A percentile compares a stretch with the other conserved stretches of the same genome.
Conservation (phyloP, 768 basidiomycete genomes). For the Chlorophyllum brunneum region DNA sequence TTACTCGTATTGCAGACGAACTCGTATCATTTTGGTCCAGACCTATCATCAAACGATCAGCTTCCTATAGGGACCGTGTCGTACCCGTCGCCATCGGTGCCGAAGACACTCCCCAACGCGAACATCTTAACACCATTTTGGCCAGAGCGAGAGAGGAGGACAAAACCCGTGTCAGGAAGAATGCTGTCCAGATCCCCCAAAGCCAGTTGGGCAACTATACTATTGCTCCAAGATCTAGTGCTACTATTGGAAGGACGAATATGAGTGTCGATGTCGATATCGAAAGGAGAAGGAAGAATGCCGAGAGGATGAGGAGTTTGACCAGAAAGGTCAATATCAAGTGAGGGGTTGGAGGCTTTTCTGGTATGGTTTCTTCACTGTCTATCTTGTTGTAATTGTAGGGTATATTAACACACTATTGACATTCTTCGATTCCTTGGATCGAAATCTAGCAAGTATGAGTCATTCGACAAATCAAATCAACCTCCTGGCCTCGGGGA, state of each 20-base stretch:
- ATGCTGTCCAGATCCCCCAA: slow-evolving; percentile 82
- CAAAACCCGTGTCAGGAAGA: slow-evolving; percentile 65
- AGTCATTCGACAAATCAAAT: too few species aligned
- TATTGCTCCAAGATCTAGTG: slow-evolving; percentile 63
- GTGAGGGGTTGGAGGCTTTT: slow-evolving; percentile 8
- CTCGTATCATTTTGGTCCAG: slow-evolving; percentile 87
- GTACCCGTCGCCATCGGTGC: slow-evolving; percentile 54
- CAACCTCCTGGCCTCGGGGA: too few species aligned
- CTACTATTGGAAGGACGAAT: slow-evolving; percentile 48
- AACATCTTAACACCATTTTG: slow-evolving; percentile 66
- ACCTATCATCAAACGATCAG: slow-evolving; percentile 87
- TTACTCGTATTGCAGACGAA: slow-evolving; percentile 76
- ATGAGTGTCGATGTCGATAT: slow-evolving; percentile 69
- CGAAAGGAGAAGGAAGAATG: slow-evolving; percentile 69
- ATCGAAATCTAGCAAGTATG: too few species aligned
- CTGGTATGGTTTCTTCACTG: not conserved
- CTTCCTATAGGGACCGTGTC: slow-evolving; percentile 73
- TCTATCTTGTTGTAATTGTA: not conserved
- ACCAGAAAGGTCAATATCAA: slow-evolving; percentile 43
- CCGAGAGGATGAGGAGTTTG: slow-evolving; percentile 65
- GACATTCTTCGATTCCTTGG: not conserved
- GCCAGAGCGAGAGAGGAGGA: slow-evolving; percentile 65
- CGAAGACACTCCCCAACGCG: slow-evolving; percentile 34
- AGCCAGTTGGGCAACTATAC: slow-evolving; percentile 74
- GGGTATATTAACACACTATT: not conserved